Percentiles rank a stretch among this genome's conserved stretches.
Conservation (phyloP, 768 basidiomycete species). For the Tubosaeta sp. region DNA sequence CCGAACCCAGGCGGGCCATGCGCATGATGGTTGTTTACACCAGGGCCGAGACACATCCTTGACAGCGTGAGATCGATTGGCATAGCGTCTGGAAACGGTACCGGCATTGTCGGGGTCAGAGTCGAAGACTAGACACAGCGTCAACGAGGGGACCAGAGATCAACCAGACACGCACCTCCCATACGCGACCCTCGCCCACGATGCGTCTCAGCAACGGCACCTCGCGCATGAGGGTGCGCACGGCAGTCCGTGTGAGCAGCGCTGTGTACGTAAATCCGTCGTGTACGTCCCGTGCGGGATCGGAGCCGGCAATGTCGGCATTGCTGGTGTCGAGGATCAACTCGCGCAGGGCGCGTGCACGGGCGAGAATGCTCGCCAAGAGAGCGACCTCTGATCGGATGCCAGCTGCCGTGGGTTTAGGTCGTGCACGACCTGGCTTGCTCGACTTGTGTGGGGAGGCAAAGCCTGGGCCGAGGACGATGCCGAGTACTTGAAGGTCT, state of each 20-base stretch:
- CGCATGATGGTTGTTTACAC: conserved; percentile 8
- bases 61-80: conserved; percentile 12
- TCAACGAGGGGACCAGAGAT: too few relatives aligned
- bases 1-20: conserved; percentile 17
- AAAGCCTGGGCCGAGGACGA: conserved; percentile 15
- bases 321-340: conserved; percentile 16
- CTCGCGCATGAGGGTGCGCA: conserved; percentile 41
- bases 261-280: not conserved
- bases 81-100: conserved; percentile 4
- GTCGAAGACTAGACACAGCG: conserved; percentile 10
- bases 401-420: not conserved
- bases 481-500: conserved; percentile 12
- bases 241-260: conserved; percentile 41
- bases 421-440: not conserved
- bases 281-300: not conserved
- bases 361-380: conserved; percentile 13
- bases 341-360: conserved; percentile 11
- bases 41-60: conserved; percentile 10
- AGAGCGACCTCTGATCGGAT: conserved; percentile 12
- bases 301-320: not conserved
- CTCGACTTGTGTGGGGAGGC: not conserved
- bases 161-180: conserved; percentile 43
- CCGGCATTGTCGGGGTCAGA: conserved; percentile 6
- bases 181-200: conserved; percentile 46
- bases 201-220: conserved; percentile 39